A percentile compares a stretch with the other conserved stretches of the same genome.
These are phyloP conservation scores for Vachellia pachyceras DNA, from an alignment of 306 rosid genomes.

Conservation along the genomic window DNA sequence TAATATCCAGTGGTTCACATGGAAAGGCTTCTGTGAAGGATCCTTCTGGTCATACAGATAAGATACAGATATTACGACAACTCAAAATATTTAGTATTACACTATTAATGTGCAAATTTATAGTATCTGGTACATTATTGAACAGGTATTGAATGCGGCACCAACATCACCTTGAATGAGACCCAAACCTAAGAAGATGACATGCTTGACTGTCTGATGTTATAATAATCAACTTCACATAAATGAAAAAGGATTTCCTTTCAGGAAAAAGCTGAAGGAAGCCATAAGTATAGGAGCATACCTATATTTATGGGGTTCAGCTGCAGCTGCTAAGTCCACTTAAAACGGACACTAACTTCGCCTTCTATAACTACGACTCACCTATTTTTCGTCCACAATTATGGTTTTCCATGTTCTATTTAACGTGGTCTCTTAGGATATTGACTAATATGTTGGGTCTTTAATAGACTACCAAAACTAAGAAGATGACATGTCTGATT, in stretches of 20 bases:
- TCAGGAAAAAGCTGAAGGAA: neutral
- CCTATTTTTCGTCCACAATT: neutral
- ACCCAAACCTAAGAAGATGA: neutral
- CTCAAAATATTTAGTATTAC: neutral
- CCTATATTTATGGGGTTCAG: neutral
- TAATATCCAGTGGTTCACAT: conserved; percentile 24
- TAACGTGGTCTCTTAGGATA: neutral
- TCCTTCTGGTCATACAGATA: neutral
- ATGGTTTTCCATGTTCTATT: neutral
- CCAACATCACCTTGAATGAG: neutral
- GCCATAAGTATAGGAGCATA: neutral
- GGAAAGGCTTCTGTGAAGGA: conserved; percentile 23
- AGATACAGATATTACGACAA: neutral
- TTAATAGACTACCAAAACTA: neutral
- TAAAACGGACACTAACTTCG: neutral
- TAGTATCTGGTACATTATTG: neutral
- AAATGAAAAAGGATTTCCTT: neutral
- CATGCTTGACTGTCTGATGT: neutral
- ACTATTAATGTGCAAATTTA: neutral
- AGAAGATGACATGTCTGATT: neutral
- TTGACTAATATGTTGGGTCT: neutral
- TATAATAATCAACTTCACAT: neutral
- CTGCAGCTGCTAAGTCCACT: neutral
- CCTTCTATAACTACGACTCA: neutral
- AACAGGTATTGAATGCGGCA: neutral